Evolutionary conservation across 768 basidiomycete genomes (phyloP).

Genomic region (Auricularia heimuer): DNA sequence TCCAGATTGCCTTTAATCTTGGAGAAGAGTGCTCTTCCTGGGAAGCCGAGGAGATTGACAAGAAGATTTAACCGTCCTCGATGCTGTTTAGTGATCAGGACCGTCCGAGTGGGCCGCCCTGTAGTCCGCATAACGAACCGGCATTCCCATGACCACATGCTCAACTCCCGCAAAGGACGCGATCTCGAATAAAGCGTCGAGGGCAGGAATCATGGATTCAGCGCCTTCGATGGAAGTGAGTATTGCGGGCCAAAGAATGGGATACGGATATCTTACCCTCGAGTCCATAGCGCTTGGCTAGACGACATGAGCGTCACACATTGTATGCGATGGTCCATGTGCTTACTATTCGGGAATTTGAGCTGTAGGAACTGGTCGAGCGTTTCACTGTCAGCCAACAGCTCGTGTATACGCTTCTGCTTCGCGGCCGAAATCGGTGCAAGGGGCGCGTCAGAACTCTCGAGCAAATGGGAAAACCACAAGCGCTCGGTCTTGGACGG

Average conservation of each 20-base stretch:
- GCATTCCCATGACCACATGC: constrained; percentile 74
- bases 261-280: no score
- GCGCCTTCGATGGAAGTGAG: constrained; percentile 51
- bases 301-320: constrained; percentile 1
- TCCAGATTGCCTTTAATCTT: constrained; percentile 80
- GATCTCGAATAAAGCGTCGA: constrained; percentile 63
- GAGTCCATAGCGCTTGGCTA: constrained; percentile 69
- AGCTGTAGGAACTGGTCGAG: constrained; percentile 78
- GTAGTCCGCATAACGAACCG: constrained; percentile 18
- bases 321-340: constrained; percentile 11
- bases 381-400: constrained; percentile 68
- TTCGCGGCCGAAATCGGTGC: constrained; percentile 16
- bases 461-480: constrained; percentile 83
- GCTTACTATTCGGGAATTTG: constrained; percentile 66
- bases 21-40: constrained; percentile 64
- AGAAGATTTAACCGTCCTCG: constrained; percentile 81
- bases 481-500: constrained; percentile 75
- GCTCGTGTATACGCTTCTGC: constrained; percentile 45
- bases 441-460: constrained; percentile 34
- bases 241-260: no score
- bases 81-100: constrained; percentile 27
- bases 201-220: constrained; percentile 86
- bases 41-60: constrained; percentile 61
- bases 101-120: not conserved
- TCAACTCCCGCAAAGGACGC: constrained; percentile 60